Base-by-base conservation (phyloP, 495 filamentous ascomycete species). In the Daldinia grandis region DNA sequence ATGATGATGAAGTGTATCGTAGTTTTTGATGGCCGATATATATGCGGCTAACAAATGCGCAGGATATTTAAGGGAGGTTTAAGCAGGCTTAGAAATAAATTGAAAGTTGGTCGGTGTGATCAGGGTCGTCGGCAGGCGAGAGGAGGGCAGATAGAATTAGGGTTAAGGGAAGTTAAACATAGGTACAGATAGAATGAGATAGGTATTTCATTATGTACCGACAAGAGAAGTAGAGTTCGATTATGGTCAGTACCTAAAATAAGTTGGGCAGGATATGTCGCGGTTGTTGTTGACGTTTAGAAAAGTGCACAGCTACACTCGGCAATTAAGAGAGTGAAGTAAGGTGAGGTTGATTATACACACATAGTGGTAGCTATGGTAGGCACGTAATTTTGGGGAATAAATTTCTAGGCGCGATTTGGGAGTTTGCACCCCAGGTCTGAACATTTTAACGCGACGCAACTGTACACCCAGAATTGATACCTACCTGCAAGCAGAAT, bases 1-100 rank as follows among this genome's bases (percentile, higher is more conserved):
- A 88, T 89, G 63, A 57, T 79, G 78, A 61, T 42, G 30, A 54
- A 54, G 21, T 14, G 17, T 62, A 19, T 5, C 38, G 9, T 56
- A 35, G 24, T 30, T 44, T 21, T 44, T 17, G 21, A 61, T 35
- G 57, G 42, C 42, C 15, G 14, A 27, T 50, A 38, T 31, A 30
- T 44, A 53, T 55, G 38, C 19, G 8, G 42, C 12, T 24, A 27
- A 51, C 15, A 62, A 33, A 35, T 59, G 50, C 62, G 56, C 51
- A 40, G 31, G 64, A 17, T 17, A 62, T 44, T 8, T 7, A 35
- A 37, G 9, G n/a, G 47, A 14, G 7, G 17, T 14, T 59, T 19
- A 42, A 30, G 30, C 27, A 28, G 27, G 21, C 55, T 24, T 40
- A 35, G 44, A 40, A 8, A 62, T 33, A n/a, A 42, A 38, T 15